Evolutionary conservation across 257 asterid species (phyloP).

Genomic region (Agastache rugosa): DNA sequence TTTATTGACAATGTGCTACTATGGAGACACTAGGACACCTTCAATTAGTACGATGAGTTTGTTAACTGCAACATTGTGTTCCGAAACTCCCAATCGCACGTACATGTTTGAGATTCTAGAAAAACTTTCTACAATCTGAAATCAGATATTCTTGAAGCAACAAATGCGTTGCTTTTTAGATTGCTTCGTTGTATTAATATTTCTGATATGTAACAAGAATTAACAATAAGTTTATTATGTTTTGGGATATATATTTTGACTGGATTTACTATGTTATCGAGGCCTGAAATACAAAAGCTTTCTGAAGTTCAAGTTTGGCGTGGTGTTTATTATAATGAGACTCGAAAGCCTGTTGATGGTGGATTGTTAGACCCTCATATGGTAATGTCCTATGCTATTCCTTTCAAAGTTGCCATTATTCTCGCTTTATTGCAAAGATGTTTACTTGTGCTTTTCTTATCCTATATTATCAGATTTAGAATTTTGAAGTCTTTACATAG

Average conservation of each 20-base stretch:
- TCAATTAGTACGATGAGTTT: too few relatives aligned
- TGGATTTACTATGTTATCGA: slow-evolving; percentile 56
- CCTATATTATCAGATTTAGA: not conserved
- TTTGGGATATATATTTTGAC: slow-evolving; percentile 24
- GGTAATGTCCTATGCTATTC: slow-evolving; percentile 51
- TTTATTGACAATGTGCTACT: too few relatives aligned
- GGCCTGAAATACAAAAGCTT: slow-evolving; percentile 61
- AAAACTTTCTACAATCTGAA: not conserved
- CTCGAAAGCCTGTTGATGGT: slow-evolving; percentile 48
- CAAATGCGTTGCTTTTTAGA: not conserved
- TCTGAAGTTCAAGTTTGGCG: slow-evolving; percentile 74
- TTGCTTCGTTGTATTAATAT: not conserved
- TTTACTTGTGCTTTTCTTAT: slow-evolving; percentile 9
- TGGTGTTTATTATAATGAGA: slow-evolving; percentile 62
- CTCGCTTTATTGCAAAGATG: not conserved
- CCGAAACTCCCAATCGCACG: not conserved
- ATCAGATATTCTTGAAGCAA: not conserved
- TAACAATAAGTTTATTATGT: slow-evolving; percentile 4
- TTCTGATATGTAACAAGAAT: not conserved
- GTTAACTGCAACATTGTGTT: too few relatives aligned
- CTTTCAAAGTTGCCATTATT: slow-evolving; percentile 14
- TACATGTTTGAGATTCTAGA: not conserved
- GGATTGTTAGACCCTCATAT: slow-evolving; percentile 88
- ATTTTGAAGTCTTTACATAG: slow-evolving; percentile 5
- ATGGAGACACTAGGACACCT: too few relatives aligned